phyloP scores from a whole-genome alignment of 2,329 filamentous ascomycete species.

The Diaporthe nobilis region DNA sequence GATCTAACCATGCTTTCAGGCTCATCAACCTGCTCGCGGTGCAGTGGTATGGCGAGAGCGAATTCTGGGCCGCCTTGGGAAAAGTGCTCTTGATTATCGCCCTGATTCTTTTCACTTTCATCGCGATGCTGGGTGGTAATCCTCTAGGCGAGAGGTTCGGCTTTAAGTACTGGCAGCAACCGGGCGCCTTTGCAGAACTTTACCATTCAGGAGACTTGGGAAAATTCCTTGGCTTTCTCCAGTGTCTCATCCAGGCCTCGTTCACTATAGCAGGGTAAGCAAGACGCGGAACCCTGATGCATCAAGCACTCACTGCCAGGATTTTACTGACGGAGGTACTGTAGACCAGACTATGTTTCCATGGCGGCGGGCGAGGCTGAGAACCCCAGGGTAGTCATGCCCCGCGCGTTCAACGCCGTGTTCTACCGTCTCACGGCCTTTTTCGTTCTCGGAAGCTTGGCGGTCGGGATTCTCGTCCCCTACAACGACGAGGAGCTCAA shows the following conservation, averaged over 20 bases:
- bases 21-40: conserved; percentile 47
- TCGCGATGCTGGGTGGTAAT: conserved; percentile 87
- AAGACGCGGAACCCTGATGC: background rate
- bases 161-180: conserved; percentile 77
- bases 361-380: conserved; percentile 71
- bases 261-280: conserved; percentile 72
- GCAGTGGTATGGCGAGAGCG: conserved; percentile 32
- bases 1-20: background rate
- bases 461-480: conserved; percentile 72
- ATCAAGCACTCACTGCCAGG: background rate
- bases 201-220: conserved; percentile 76
- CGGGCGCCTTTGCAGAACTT: conserved; percentile 78
- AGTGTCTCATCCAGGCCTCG: conserved; percentile 79
- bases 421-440: conserved; percentile 81
- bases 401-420: conserved; percentile 78
- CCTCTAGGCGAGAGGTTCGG: conserved; percentile 80
- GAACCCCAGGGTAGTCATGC: conserved; percentile 76
- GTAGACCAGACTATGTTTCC: conserved; percentile 74
- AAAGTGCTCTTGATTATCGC: conserved; percentile 81
- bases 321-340: background rate
- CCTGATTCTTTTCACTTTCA: conserved; percentile 82
- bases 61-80: conserved; percentile 79
- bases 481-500: conserved; percentile 69
- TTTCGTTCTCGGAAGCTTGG: conserved; percentile 77
- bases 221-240: conserved; percentile 81